A percentile compares a stretch with the other conserved stretches of the same genome.
Conservation (phyloP, 495 filamentous ascomycete species). For the Trichoderma virens region DNA sequence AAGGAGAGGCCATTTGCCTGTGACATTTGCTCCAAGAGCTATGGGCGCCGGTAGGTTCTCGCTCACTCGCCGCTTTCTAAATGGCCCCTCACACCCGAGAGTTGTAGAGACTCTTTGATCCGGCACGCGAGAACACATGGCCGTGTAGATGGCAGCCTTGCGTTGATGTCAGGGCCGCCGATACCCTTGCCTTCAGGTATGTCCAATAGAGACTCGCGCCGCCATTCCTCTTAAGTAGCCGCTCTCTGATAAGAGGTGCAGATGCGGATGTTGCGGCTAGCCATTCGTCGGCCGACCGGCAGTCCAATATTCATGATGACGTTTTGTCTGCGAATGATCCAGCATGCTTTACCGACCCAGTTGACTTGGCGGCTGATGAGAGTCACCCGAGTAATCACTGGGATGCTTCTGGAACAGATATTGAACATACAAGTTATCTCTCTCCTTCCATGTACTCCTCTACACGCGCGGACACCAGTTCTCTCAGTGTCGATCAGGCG, state of each 20-base stretch:
- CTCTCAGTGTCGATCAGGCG: neutral
- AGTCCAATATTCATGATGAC: neutral
- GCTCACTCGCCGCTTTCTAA: neutral
- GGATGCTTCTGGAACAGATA: neutral
- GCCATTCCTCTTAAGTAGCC: neutral
- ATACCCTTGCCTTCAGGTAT: neutral
- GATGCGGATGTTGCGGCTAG: neutral
- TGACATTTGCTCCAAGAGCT: slow-evolving; percentile 1
- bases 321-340: neutral
- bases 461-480: neutral
- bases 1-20: slow-evolving; percentile 40
- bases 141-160: neutral
- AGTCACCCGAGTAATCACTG: neutral
- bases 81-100: neutral
- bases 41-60: neutral
- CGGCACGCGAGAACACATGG: neutral
- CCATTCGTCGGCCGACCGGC: neutral
- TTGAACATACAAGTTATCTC: neutral
- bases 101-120: neutral
- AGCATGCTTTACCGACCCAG: neutral
- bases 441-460: neutral
- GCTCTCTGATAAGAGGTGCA: neutral
- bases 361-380: neutral
- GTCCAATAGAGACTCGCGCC: neutral
- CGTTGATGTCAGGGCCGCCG: neutral